Evolutionary conservation across 2,329 filamentous ascomycete genomes (phyloP), one percentile per base, ranked within the genome.

Genomic region (Pseudofabraea citricarpa): DNA sequence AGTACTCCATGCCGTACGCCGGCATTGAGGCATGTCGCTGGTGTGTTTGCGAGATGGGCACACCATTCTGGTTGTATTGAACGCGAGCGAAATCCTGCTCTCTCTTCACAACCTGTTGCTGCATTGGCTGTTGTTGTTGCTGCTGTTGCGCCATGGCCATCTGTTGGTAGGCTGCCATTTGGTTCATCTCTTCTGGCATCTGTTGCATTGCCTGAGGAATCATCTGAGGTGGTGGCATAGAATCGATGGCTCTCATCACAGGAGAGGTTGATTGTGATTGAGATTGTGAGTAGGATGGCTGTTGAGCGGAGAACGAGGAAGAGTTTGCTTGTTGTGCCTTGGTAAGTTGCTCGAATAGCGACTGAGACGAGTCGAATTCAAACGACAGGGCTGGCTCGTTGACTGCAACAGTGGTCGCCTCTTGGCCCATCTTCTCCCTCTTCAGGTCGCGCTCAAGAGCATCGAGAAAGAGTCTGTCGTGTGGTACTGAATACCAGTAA

Each of bases 401-500:
- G 63, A 97, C 90, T 43, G 93, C 93, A 57, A 95, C 83, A 13
- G 93, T 98, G 40, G 90, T 98, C 45, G 93, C 89, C 70, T 98
- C 93, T 70, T 98, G 93, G 54, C 87, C 85, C 91, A 97, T 97
- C 80, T 98, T 98, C 72, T 98, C 93, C 62, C 93, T 83, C 82
- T 98, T 98, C 63, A 98, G 71, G 63, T 98, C 93, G 53, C 93
- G 85, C 76, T 98, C 93, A 57, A 98, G 75, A 29, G 93, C 93
- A 71, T 98, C 93, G 56, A 98, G 83, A 71, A 98, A 98, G 40
- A 98, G 81, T 43, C 93, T 83, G 69, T 98, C 93, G 66, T 98
- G 93, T 1, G 93, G 93, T 37, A 98, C 93, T 72, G 90, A 96
- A 71, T 97, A 98, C 93, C 93, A 98, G 73, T 97, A 98, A 63